Evolutionary conservation across 805 yeast species (phyloP).

Genomic region (Cyberlindnera mrakii): DNA sequence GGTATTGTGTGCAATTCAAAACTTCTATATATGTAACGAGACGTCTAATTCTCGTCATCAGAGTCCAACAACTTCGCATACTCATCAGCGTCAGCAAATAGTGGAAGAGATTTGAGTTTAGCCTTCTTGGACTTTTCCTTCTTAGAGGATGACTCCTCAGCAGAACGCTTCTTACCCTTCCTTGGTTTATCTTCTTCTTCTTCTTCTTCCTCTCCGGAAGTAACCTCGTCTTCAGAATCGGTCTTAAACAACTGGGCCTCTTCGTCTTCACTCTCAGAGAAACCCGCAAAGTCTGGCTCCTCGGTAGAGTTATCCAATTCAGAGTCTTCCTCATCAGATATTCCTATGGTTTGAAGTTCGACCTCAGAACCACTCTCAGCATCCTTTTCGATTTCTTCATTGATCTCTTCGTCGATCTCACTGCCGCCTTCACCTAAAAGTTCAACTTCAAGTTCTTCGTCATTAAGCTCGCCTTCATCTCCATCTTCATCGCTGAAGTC

Average conservation of each 20-base stretch:
- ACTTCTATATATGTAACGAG: too few relatives aligned
- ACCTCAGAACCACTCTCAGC: slow-evolving; percentile 24
- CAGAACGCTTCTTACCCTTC: slow-evolving; percentile 25
- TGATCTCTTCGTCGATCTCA: slow-evolving; percentile 22
- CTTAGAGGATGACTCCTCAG: slow-evolving; percentile 15
- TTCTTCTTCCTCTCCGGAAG: slow-evolving; percentile 30
- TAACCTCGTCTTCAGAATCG: slow-evolving; percentile 32
- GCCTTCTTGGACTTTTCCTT: slow-evolving; percentile 37
- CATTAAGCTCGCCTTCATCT: slow-evolving; percentile 26
- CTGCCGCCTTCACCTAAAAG: slow-evolving; percentile 20
- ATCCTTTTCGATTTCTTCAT: slow-evolving; percentile 30
- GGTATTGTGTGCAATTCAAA: neutral
- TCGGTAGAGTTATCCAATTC: slow-evolving; percentile 27
- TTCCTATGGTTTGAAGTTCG: slow-evolving; percentile 14
- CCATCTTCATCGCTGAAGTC: slow-evolving; percentile 37
- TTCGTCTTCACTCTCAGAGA: slow-evolving; percentile 31
- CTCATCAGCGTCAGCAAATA: slow-evolving; percentile 85
- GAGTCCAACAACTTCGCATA: slow-evolving; percentile 69
- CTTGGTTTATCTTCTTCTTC: slow-evolving; percentile 20
- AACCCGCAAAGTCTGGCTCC: slow-evolving; percentile 25
- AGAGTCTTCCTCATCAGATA: slow-evolving; percentile 25
- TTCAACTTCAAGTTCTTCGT: slow-evolving; percentile 24
- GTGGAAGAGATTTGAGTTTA: slow-evolving; percentile 65
- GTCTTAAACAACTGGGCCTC: slow-evolving; percentile 32
- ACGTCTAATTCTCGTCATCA: slow-evolving; percentile 46